Base-by-base conservation (phyloP, 305 asterid species). In the Fraxinus velutina region DNA sequence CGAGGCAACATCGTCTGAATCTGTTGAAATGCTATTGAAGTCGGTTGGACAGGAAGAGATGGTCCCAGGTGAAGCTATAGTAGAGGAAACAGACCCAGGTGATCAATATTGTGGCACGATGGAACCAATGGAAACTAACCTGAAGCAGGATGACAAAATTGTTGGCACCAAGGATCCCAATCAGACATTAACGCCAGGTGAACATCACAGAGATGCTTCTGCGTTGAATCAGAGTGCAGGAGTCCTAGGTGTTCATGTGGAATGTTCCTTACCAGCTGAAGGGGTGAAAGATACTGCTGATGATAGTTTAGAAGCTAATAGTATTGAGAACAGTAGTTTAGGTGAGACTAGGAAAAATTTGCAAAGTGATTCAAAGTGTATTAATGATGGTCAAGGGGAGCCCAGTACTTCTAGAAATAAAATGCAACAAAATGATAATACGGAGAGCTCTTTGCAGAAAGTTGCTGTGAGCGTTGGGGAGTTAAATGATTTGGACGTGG, bases 1-100 rank as follows among this genome's bases (percentile, higher is more conserved):
- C 82, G 99, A 96, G 91, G 99, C 98, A 85, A 94, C 99, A 80
- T 96, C 99, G 29, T 91, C 98, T 64, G 99, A 94, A 91, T 92
- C 99, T 83, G 98, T 94, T 88, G 99, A 96, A 86, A 94, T 96
- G 98, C 76, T 96, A 76, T 84, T 96, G 86, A 94, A 96, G 83
- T 92, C 99, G 1, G 98, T 94, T 89, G 93, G 98, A 39, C 99
- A 93, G 89, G 98, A 94, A 87, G 98, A 93, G 84, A 89, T 90
- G 92, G 86, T 88, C 79, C 91, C 86, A 78, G 94, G 85, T 83
- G 97, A 91, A 81, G 87, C 89, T 79, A 82, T 83, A 64, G 81
- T 89, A 22, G 88, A 85, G 82, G 91, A 89, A 80, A 90, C 95
- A 42, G 90, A 87, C 83, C 88, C 89, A 66, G 89, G 87, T 77